Evolutionary conservation across 495 filamentous ascomycete genomes (phyloP), one percentile per base, ranked within the genome.

Genomic region (Penicillium parvum): DNA sequence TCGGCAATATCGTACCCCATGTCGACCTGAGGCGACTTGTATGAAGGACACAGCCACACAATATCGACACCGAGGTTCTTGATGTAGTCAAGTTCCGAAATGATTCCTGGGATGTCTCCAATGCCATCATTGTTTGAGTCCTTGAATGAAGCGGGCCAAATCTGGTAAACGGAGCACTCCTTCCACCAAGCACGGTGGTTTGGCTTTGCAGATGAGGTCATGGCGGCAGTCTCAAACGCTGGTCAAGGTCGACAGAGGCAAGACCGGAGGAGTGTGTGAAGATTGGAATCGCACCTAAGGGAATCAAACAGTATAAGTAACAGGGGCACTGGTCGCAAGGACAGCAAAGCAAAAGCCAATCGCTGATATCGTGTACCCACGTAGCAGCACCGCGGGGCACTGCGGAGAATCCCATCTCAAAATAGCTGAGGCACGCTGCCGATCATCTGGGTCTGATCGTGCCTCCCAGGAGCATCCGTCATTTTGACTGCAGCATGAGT

Each of bases 1-100:
- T 88, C 78, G 10, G 77, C 75, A 40, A 88, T 85, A 49, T 88
- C 75, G 39, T 78, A 78, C n/a, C 75, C 74, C 74, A 77, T 76
- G 29, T 78, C 74, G 59, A 70, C 73, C 59, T 83, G 75, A 3
- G 83, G 84, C 1, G 73, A 79, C 25, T 85, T 78, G 52, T 79
- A 85, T 11, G 83, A 70, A 6, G 84, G 84, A 45, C 77, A 84
- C 2, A 85, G 49, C 83, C 83, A 87, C 30, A 88, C 68, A 15
- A 81, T 72, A 53, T 86, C 81, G 7, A 84, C 65, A 1, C 81
- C 83, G 0, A 86, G 67, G 4, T 72, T 55, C 41, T 77, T 65
- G 45, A 87, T 75, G 51, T 87, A 82, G 53, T 82, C 77, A 10
- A 87, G 61, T 52, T 82, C 74, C 12, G 77, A 77, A 26, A 79